phyloP scores from a whole-genome alignment of 208 protist genomes.

The Leishmania aethiopica region DNA sequence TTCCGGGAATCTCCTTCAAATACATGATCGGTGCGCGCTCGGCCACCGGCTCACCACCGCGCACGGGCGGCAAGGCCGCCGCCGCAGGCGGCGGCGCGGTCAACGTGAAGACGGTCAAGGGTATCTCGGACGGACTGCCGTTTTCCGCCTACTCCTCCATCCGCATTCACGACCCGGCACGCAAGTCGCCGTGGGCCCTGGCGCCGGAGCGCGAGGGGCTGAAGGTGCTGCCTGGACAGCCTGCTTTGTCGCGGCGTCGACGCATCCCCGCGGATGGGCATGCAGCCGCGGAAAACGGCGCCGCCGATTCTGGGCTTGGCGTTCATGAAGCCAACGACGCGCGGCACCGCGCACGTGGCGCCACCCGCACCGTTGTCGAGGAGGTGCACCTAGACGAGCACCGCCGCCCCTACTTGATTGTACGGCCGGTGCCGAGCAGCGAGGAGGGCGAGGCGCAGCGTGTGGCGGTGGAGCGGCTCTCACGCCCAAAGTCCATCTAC shows the following conservation, averaged over 20 bases:
- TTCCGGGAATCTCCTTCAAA: constrained; percentile 39
- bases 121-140: constrained; percentile 41
- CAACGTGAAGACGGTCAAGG: constrained; percentile 15
- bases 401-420: constrained; percentile 69
- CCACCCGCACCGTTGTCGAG: constrained; percentile 45
- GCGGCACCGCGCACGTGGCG: not conserved
- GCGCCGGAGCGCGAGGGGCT: constrained; percentile 44
- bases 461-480: constrained; percentile 49
- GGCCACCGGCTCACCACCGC: constrained; percentile 17
- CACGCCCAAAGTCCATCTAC: constrained; percentile 51
- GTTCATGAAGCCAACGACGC: constrained; percentile 10
- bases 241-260: constrained; percentile 35
- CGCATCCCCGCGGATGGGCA: constrained; percentile 12
- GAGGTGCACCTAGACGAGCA: constrained; percentile 79
- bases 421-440: constrained; percentile 54
- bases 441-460: constrained; percentile 54
- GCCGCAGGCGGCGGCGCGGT: not conserved
- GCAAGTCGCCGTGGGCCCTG: constrained; percentile 76
- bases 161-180: constrained; percentile 50
- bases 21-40: constrained; percentile 40
- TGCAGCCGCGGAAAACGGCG: not conserved
- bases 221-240: constrained; percentile 35
- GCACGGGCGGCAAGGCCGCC: constrained; percentile 6
- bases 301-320: not conserved
- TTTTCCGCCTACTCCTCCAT: constrained; percentile 63